Evolutionary conservation across 805 yeast genomes (phyloP).

Genomic region (Candida argentea): DNA sequence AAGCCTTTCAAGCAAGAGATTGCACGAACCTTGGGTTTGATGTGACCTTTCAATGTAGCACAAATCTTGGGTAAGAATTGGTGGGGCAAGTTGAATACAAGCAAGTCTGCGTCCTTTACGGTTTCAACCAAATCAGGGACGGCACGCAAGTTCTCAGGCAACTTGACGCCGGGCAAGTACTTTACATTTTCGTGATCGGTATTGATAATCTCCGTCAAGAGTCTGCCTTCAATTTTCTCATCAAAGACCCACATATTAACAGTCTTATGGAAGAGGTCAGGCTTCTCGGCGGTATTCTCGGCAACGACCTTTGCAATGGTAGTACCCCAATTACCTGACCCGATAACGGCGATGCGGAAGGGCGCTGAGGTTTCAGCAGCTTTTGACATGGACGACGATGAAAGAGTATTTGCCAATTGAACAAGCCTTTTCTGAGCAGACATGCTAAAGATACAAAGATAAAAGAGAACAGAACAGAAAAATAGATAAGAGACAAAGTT

Average conservation of each 20-base stretch:
- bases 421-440: slow-evolving; percentile 17
- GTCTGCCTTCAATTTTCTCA: slow-evolving; percentile 30
- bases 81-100: slow-evolving; percentile 37
- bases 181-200: slow-evolving; percentile 33
- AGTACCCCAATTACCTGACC: slow-evolving; percentile 41
- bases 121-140: slow-evolving; percentile 28
- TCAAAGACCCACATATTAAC: slow-evolving; percentile 39
- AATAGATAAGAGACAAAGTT: no score
- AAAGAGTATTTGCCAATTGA: slow-evolving; percentile 18
- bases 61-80: slow-evolving; percentile 33
- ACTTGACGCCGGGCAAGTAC: slow-evolving; percentile 32
- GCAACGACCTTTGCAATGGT: slow-evolving; percentile 37
- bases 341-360: slow-evolving; percentile 32
- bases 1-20: slow-evolving; percentile 37
- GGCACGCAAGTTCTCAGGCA: slow-evolving; percentile 32
- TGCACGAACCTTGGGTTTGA: slow-evolving; percentile 29
- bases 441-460: no score
- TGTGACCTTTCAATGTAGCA: slow-evolving; percentile 28
- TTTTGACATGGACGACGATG: slow-evolving; percentile 3
- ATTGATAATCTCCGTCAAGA: slow-evolving; percentile 35
- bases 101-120: slow-evolving; percentile 31
- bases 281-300: slow-evolving; percentile 31
- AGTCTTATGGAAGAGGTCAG: slow-evolving; percentile 25
- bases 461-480: no score
- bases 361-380: slow-evolving; percentile 9